A percentile compares a stretch with the other conserved stretches of the same genome.
Conservation (phyloP, 23 red algal genomes). For the Gracilariopsis chorda region DNA sequence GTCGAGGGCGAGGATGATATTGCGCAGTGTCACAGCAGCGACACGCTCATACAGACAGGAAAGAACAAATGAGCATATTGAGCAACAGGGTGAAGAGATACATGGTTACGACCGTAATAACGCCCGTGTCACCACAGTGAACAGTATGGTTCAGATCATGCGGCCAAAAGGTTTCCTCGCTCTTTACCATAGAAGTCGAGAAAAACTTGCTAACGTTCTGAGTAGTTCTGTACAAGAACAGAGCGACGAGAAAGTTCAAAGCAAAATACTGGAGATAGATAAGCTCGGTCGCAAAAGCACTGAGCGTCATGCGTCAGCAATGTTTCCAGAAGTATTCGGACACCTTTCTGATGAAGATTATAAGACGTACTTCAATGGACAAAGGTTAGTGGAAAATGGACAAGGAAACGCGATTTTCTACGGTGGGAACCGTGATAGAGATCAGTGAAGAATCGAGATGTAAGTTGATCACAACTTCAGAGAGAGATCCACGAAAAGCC, state of each 20-base stretch:
- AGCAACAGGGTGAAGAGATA: neutral
- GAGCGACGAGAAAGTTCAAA: neutral
- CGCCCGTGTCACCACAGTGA: neutral
- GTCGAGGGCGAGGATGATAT: neutral
- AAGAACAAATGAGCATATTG: neutral
- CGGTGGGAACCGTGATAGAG: neutral
- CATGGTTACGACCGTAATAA: neutral
- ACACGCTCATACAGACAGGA: neutral
- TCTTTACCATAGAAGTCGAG: neutral
- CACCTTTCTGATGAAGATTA: neutral
- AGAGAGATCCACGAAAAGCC: neutral
- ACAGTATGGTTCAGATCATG: neutral
- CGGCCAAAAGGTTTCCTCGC: neutral
- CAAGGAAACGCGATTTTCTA: neutral
- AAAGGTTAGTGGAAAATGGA: neutral
- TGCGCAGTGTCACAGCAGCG: neutral
- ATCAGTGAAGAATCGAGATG: neutral
- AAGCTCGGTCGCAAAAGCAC: neutral
- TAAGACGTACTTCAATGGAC: neutral
- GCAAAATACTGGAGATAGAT: neutral
- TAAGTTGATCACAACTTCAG: neutral
- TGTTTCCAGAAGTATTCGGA: conserved; percentile 4
- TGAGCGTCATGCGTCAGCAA: conserved; percentile 14
- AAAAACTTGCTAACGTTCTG: neutral
- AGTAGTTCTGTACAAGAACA: neutral